These are phyloP conservation scores for Nitzschia sp. DNA, from an alignment of 108 stramenopile species.

Conservation along the genomic window DNA sequence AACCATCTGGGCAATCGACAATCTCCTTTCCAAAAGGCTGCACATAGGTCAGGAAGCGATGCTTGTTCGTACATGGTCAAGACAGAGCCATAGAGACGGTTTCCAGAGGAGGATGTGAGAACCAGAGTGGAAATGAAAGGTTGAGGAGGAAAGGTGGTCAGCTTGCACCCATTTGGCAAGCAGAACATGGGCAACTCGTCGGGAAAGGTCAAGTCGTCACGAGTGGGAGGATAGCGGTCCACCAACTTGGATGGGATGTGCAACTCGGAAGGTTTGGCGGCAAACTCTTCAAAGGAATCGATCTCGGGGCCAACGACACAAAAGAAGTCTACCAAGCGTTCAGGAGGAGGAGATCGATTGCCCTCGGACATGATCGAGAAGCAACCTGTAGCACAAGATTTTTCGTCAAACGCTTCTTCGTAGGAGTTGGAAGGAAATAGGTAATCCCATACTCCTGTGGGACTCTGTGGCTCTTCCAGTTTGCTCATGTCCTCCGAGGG, in stretches of 20 bases:
- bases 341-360: constrained; percentile 10
- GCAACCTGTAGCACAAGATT: background rate
- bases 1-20: constrained; percentile 12
- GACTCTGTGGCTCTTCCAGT: constrained; percentile 10
- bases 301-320: constrained; percentile 48
- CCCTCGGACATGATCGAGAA: background rate
- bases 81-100: constrained; percentile 67
- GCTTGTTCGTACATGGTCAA: constrained; percentile 57
- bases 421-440: background rate
- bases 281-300: constrained; percentile 3
- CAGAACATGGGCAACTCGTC: constrained; percentile 64
- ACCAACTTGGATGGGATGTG: constrained; percentile 47
- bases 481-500: background rate
- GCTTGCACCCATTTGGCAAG: constrained; percentile 65
- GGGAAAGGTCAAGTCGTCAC: constrained; percentile 64
- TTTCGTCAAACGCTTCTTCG: background rate
- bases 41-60: constrained; percentile 15
- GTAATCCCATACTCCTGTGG: constrained; percentile 18
- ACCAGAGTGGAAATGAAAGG: constrained; percentile 70
- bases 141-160: constrained; percentile 15
- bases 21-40: constrained; percentile 3
- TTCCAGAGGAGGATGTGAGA: constrained; percentile 65
- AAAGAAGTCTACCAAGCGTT: constrained; percentile 66
- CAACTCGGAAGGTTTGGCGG: constrained; percentile 41
- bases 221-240: constrained; percentile 66